Percentiles rank a stretch among this genome's conserved stretches.
phyloP scores from a whole-genome alignment of 129 eudicot genomes.

The Deinandra increscens region DNA sequence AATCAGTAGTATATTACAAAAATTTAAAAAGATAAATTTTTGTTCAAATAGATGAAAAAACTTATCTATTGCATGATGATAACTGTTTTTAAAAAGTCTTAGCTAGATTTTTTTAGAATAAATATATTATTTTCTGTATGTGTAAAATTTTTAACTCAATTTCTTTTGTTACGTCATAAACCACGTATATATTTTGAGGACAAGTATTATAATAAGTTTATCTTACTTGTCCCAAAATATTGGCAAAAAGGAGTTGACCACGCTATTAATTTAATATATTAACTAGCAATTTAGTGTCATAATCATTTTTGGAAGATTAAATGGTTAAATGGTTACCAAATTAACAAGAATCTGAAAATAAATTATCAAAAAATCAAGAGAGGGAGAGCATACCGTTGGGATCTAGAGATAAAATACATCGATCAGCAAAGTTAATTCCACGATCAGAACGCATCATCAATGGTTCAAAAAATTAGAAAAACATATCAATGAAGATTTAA shows the following conservation, averaged over 20 bases:
- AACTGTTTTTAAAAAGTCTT: no score
- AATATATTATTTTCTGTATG: no score
- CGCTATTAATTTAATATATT: background rate
- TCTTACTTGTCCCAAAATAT: no score
- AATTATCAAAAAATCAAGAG: background rate
- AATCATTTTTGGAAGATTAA: no score
- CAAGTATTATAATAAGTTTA: no score
- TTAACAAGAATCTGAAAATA: background rate
- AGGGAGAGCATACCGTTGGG: slow-evolving; percentile 69
- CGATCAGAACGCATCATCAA: slow-evolving; percentile 30
- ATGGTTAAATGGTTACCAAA: background rate
- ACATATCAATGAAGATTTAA: slow-evolving; percentile 29
- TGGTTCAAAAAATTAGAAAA: slow-evolving; percentile 7
- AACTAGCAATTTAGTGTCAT: no score
- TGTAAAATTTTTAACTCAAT: no score
- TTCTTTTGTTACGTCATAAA: no score
- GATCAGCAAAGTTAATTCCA: slow-evolving; percentile 24
- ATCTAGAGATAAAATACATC: slow-evolving; percentile 46
- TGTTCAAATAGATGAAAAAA: background rate
- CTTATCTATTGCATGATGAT: slow-evolving; percentile 8
- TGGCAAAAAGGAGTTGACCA: slow-evolving; percentile 35
- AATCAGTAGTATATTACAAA: background rate
- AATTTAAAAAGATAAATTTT: background rate
- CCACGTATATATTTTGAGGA: no score
- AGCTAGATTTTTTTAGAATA: no score